phyloP scores from a whole-genome alignment of 2,329 filamentous ascomycete genomes.

The Cadophora malorum region DNA sequence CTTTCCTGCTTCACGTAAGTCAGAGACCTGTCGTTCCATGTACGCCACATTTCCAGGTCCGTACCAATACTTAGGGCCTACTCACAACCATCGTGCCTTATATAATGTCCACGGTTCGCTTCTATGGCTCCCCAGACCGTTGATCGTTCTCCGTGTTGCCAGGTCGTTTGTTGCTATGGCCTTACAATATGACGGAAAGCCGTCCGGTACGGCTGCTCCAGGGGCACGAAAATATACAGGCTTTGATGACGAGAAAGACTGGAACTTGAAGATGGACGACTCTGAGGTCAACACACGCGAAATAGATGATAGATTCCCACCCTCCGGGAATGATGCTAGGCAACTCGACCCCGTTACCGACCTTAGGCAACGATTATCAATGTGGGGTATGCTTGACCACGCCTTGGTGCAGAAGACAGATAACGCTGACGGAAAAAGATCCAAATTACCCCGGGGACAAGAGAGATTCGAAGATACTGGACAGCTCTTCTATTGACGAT shows the following conservation, averaged over 20 bases:
- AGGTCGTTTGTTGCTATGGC: background rate
- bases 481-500: background rate
- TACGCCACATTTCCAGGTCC: background rate
- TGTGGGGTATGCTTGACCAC: background rate
- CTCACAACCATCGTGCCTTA: background rate
- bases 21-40: background rate
- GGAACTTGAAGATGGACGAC: background rate
- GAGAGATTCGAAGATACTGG: background rate
- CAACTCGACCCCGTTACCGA: background rate
- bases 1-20: background rate
- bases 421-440: background rate
- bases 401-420: background rate
- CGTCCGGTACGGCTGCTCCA: background rate
- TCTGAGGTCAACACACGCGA: background rate
- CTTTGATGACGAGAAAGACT: background rate
- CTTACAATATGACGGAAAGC: background rate
- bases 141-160: background rate
- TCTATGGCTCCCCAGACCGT: background rate
- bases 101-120: background rate
- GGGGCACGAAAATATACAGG: background rate
- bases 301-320: background rate
- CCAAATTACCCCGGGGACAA: background rate
- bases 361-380: background rate
- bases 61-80: background rate
- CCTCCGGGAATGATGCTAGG: background rate